Conservation (phyloP, 2,329 filamentous ascomycete genomes). For the Ophiostoma quercus region DNA sequence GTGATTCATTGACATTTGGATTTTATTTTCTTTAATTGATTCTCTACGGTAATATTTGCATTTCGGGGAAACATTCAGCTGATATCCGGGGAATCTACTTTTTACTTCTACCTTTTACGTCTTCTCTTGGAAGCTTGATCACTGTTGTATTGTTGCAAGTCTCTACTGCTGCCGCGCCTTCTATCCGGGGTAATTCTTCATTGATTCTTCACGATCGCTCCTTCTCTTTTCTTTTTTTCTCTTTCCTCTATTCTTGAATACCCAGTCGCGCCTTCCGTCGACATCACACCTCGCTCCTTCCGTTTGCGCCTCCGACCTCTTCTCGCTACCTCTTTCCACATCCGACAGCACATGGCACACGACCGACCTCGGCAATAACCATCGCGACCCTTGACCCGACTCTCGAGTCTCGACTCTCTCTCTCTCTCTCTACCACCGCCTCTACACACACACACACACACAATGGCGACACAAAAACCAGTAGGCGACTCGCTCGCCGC, state of each 20-base stretch:
- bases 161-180: slow-evolving; percentile 9
- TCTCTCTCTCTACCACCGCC: not conserved
- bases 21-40: not conserved
- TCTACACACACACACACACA: not conserved
- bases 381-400: not conserved
- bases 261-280: not conserved
- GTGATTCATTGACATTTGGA: not conserved
- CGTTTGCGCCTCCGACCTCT: not conserved
- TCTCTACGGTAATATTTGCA: not conserved
- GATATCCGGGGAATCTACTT: slow-evolving; percentile 8
- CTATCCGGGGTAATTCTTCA: slow-evolving; percentile 14
- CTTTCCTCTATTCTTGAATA: not conserved
- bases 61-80: not conserved
- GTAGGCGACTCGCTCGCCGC: slow-evolving; percentile 13
- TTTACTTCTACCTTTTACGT: not conserved
- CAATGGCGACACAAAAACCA: slow-evolving; percentile 21
- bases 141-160: not conserved
- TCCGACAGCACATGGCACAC: not conserved
- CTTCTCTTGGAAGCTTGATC: not conserved
- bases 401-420: not conserved
- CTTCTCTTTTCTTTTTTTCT: not conserved
- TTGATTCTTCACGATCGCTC: not conserved
- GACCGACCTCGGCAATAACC: not conserved
- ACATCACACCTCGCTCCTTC: not conserved
- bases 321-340: not conserved